These are phyloP conservation scores for Schizosaccharomyces lindneri DNA, from an alignment of 805 yeast genomes.

Conservation along the genomic window DNA sequence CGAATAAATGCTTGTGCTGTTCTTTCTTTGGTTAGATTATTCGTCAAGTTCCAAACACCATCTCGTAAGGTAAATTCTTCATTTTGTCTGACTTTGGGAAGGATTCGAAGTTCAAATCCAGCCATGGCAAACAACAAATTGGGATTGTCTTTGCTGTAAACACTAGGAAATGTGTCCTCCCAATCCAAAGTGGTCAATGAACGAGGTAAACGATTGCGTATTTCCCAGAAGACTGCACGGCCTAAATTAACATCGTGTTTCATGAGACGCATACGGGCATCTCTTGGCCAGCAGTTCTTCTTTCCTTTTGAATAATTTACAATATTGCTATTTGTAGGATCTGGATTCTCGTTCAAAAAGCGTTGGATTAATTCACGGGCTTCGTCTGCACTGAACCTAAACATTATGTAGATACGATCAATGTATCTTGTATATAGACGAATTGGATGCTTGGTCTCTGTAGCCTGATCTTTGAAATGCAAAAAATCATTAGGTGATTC, in stretches of 20 bases:
- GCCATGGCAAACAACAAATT: constrained; percentile 73
- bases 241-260: constrained; percentile 82
- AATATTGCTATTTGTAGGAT: constrained; percentile 69
- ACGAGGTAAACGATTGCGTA: constrained; percentile 52
- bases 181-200: constrained; percentile 51
- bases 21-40: constrained; percentile 49
- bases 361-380: constrained; percentile 53
- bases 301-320: constrained; percentile 52
- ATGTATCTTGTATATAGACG: constrained; percentile 58
- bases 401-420: constrained; percentile 58
- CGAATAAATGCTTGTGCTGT: constrained; percentile 72
- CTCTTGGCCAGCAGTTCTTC: constrained; percentile 85
- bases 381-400: constrained; percentile 50
- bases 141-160: constrained; percentile 75
- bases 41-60: constrained; percentile 74
- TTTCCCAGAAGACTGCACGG: constrained; percentile 77
- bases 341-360: constrained; percentile 62
- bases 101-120: constrained; percentile 78
- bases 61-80: constrained; percentile 31
- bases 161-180: constrained; percentile 64
- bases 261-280: constrained; percentile 70
- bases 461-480: constrained; percentile 33
- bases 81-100: constrained; percentile 44
- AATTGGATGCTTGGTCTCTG: constrained; percentile 51
- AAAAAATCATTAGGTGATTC: constrained; percentile 50